phyloP scores from a whole-genome alignment of 2,329 filamentous ascomycete genomes.

The Lecanicillium sp. region DNA sequence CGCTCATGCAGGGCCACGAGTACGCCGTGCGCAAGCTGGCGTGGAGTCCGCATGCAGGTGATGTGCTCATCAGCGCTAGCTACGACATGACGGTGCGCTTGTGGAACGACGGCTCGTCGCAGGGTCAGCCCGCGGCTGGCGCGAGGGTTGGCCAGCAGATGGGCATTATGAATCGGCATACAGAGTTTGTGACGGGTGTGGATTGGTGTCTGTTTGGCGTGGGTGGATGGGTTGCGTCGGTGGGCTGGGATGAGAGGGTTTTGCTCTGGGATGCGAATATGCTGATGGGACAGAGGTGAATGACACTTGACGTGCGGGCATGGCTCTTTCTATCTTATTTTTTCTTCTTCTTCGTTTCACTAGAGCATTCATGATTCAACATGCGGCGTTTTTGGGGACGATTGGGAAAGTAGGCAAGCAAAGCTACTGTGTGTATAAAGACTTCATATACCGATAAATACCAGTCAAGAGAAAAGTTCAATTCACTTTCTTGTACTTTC shows the following conservation, averaged over 20 bases:
- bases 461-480: too few relatives aligned
- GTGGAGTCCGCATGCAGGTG: slow-evolving; percentile 90
- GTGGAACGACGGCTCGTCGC: slow-evolving; percentile 68
- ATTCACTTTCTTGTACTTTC: too few relatives aligned
- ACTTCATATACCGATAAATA: too few relatives aligned
- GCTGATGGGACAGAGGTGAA: slow-evolving; percentile 23
- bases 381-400: too few relatives aligned
- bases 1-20: slow-evolving; percentile 74
- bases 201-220: slow-evolving; percentile 97
- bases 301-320: too few relatives aligned
- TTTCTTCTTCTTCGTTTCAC: too few relatives aligned
- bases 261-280: slow-evolving; percentile 81
- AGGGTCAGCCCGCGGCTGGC: slow-evolving; percentile 27
- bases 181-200: slow-evolving; percentile 91
- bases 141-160: slow-evolving; percentile 58
- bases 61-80: slow-evolving; percentile 78
- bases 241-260: slow-evolving; percentile 88
- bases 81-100: slow-evolving; percentile 98
- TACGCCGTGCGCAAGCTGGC: slow-evolving; percentile 81
- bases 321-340: too few relatives aligned
- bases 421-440: too few relatives aligned
- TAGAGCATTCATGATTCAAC: too few relatives aligned
- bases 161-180: slow-evolving; percentile 84
- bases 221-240: slow-evolving; percentile 91
- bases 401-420: too few relatives aligned